These are phyloP conservation scores for Aspergillus sp. DNA, from an alignment of 2,329 filamentous ascomycete species.

Conservation along the genomic window DNA sequence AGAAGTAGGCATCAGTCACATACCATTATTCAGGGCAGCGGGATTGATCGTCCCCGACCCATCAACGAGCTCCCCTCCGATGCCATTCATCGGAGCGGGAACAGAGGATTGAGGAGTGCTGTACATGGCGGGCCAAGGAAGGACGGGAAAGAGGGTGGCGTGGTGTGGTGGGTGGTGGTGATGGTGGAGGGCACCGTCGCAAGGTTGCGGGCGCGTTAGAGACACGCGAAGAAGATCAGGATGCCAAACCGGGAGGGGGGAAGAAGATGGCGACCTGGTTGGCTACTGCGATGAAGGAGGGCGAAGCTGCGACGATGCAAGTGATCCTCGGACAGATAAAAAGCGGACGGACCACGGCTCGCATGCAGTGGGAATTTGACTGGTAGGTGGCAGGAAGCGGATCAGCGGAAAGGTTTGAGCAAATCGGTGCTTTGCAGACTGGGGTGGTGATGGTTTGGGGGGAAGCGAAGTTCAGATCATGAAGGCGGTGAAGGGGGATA, in stretches of 20 bases:
- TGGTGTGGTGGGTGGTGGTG: slow-evolving; percentile 18
- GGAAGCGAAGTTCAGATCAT: slow-evolving; percentile 3
- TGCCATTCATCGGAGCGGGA: slow-evolving; percentile 69
- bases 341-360: slow-evolving; percentile 25
- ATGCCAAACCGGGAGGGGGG: slow-evolving; percentile 15
- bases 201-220: slow-evolving; percentile 37
- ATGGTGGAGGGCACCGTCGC: slow-evolving; percentile 31
- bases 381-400: slow-evolving; percentile 34
- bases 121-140: slow-evolving; percentile 47
- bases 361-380: slow-evolving; percentile 35
- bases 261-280: slow-evolving; percentile 18
- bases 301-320: slow-evolving; percentile 25
- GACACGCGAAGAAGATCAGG: slow-evolving; percentile 29
- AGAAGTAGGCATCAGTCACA: slow-evolving; percentile 27
- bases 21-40: slow-evolving; percentile 79
- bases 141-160: slow-evolving; percentile 19
- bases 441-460: slow-evolving; percentile 24
- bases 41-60: slow-evolving; percentile 90
- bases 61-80: slow-evolving; percentile 58
- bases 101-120: slow-evolving; percentile 52
- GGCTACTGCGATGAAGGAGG: slow-evolving; percentile 21
- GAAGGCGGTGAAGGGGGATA: slow-evolving; percentile 21
- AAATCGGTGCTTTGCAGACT: slow-evolving; percentile 28
- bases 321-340: slow-evolving; percentile 25
- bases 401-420: slow-evolving; percentile 33